A percentile compares a stretch with the other conserved stretches of the same genome.
Conservation (phyloP, 1,139 yeast species). For the Cylindricascospora bacillispora region DNA sequence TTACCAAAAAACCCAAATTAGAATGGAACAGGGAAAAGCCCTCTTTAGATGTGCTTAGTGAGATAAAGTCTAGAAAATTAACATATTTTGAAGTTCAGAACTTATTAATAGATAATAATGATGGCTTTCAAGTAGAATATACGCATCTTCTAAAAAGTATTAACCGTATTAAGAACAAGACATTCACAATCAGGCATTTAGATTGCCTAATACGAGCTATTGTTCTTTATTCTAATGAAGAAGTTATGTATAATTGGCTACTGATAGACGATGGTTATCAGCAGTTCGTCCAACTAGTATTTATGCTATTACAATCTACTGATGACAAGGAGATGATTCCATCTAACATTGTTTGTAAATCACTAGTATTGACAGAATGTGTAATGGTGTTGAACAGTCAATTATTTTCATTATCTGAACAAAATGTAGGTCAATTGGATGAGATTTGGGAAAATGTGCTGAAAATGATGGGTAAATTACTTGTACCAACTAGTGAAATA, state of each 20-base stretch:
- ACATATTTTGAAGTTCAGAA: too few relatives aligned
- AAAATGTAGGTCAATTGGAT: conserved; percentile 5
- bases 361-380: conserved; percentile 16
- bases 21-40: too few relatives aligned
- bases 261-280: conserved; percentile 12
- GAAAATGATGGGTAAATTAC: conserved; percentile 12
- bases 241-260: conserved; percentile 13
- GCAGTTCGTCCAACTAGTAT: conserved; percentile 10
- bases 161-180: conserved; percentile 14
- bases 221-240: conserved; percentile 6
- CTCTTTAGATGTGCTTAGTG: too few relatives aligned
- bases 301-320: conserved; percentile 16
- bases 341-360: conserved; percentile 15
- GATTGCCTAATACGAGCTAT: conserved; percentile 15
- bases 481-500: conserved; percentile 15
- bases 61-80: too few relatives aligned
- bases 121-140: conserved; percentile 5
- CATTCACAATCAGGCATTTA: conserved; percentile 20
- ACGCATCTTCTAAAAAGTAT: conserved; percentile 12
- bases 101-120: not conserved
- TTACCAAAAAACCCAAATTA: too few relatives aligned
- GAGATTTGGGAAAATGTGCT: conserved; percentile 14
- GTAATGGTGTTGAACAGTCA: conserved; percentile 10
- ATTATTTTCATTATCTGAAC: conserved; percentile 3
- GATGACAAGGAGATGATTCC: conserved; percentile 17